Base-by-base conservation (phyloP, 352 stramenopile species). In the Peronospora farinosa region DNA sequence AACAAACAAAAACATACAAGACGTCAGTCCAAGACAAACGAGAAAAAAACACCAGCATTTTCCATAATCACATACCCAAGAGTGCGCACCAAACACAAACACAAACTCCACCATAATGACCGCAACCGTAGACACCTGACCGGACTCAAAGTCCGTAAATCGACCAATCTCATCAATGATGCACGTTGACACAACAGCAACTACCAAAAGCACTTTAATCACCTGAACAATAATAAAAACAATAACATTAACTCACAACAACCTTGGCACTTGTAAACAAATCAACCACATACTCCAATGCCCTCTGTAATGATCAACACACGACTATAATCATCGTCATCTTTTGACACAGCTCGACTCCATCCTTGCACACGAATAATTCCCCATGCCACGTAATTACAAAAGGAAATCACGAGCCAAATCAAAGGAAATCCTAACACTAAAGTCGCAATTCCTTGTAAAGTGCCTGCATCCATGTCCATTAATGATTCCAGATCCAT, bases 241-340 rank as follows among this genome's bases (percentile, higher is more conserved):
- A 19, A 33, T 16, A 30, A 32, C 7, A 32, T 12, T 1, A 32
- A 32, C 1, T 12, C 28, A 32, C 7, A 32, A 9, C 12, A 32
- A 3, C 28, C 0, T 32, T 32, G n/a, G 28, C 7, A 2, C 28
- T 12, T 32, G 5, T 32, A 41, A 41, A 5, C 6, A 1, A 7
- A 12, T 7, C 8, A 15, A 30, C 5, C 0, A 41, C n/a, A 30
- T 65, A 84, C 82, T 13, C 70, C 73, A 57, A 93, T 90, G 42
- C 79, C 76, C 49, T 93, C 82, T 0, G 79, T 89, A 52, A 93
- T 78, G 63, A 93, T 91, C 82, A 93, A 86, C 10, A 89, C 73
- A 41, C 81, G 65, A 62, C 78, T 88, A 51, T 89, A 88, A 61
- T 91, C 79, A 61, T 93, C 79, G 39, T 92, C 77, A 32, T 86